Evolutionary conservation across 2,329 filamentous ascomycete species (phyloP), one percentile per base, ranked within the genome.

Genomic region (Seiridium unicorne): DNA sequence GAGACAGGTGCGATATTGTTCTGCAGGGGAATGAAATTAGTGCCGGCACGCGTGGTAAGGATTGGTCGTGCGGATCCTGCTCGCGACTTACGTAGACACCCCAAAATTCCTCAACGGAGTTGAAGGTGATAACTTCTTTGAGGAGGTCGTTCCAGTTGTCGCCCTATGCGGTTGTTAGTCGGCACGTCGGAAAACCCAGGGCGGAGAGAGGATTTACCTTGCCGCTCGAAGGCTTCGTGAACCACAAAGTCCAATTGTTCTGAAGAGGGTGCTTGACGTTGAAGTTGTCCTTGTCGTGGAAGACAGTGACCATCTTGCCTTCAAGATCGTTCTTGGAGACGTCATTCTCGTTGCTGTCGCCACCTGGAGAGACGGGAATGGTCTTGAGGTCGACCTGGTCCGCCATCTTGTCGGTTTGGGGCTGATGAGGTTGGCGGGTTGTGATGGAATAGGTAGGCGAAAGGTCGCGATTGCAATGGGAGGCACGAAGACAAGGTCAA

Each of bases 101-200:
- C 95, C 95, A 99, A 79, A 99, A 99, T 77, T 99, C 96, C 80
- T 99, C 95, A 34, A 99, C 95, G 3, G 93, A 97, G 80, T 97
- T 92, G 72, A 99, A 98, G 60, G 92, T 97, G 72, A 99, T 97
- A 69, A 99, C 94, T 77, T 99, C 93, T 82, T 99, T 99, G 64
- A 99, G 81, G 64, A 98, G 82, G 75, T 99, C 95, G 68, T 96
- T 96, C 95, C 96, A 99, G 84, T 97, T 97, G 78, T 98, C 93
- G 66, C 92, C 93, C 92, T 96, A 57, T 13, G 5, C 11, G 35
- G 11, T 26, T 18, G 34, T 2, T 38, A 3, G 32, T 13, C 35
- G 18, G 18, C 18, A 26, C 18, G 18, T 26, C 18, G 18, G 18
- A 26, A 26, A 26, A 26, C 18, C 18, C 18, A 26, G 18, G 18